A percentile compares a stretch with the other conserved stretches of the same genome.
Evolutionary conservation across 1,284 basidiomycete species (phyloP).

Genomic region (Anthracocystis setariae): DNA sequence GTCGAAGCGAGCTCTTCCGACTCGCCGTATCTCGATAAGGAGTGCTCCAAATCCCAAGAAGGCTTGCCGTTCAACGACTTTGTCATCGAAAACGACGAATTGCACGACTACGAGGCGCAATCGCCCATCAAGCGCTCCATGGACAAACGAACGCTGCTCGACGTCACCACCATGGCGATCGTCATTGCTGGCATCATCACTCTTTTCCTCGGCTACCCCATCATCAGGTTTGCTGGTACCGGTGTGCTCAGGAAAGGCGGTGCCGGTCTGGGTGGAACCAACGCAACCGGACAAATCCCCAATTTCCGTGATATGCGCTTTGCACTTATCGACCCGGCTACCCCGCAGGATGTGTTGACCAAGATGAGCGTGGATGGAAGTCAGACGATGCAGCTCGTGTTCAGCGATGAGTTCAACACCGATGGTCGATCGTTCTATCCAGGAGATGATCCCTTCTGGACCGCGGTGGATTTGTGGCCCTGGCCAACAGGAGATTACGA

Average conservation of each 20-base stretch:
- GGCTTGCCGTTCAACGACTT: conserved; percentile 46
- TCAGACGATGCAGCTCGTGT: conserved; percentile 63
- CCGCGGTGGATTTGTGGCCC: conserved; percentile 77
- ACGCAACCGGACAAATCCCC: conserved; percentile 57
- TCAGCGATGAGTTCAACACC: conserved; percentile 67
- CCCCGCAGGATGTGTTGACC: conserved; percentile 56
- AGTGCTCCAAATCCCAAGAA: conserved; percentile 13
- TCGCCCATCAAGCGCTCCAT: conserved; percentile 22
- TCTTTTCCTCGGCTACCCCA: conserved; percentile 83
- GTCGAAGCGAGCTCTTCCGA: conserved; percentile 17
- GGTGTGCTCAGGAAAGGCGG: conserved; percentile 36
- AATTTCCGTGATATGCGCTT: conserved; percentile 36
- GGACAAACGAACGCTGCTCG: conserved; percentile 31
- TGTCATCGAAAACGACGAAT: conserved; percentile 50
- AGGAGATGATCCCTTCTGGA: conserved; percentile 77
- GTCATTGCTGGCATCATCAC: conserved; percentile 71
- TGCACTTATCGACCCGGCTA: conserved; percentile 67
- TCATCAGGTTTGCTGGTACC: conserved; percentile 69
- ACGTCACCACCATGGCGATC: conserved; percentile 66
- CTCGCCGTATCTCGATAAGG: conserved; percentile 37
- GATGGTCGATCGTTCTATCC: conserved; percentile 72
- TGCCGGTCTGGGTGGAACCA: conserved; percentile 55
- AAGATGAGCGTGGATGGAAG: conserved; percentile 70
- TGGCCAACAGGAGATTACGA: conserved; percentile 71
- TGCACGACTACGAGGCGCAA: conserved; percentile 46